A percentile compares a stretch with the other conserved stretches of the same genome.
phyloP scores from a whole-genome alignment of 2,329 filamentous ascomycete species.

The Beauveria varroae region DNA sequence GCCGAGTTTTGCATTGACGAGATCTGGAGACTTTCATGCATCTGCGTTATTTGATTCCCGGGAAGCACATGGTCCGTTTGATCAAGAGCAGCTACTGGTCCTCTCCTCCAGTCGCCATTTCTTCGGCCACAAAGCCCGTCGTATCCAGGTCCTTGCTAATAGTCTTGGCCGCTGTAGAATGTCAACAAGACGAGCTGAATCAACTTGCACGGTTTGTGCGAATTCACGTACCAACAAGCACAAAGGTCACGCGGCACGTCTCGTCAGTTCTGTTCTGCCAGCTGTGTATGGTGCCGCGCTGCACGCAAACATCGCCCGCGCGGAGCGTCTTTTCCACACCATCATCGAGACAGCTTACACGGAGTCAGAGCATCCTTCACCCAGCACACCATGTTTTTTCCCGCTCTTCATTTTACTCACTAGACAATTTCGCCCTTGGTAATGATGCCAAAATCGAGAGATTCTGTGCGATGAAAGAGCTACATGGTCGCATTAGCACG shows the following conservation, averaged over 20 bases:
- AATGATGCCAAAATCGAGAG: slow-evolving; percentile 18
- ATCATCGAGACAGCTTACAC: slow-evolving; percentile 15
- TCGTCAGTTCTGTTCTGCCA: slow-evolving; percentile 16
- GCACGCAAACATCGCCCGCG: slow-evolving; percentile 17
- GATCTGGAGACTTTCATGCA: no score
- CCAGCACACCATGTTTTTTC: neutral
- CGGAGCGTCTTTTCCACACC: slow-evolving; percentile 15
- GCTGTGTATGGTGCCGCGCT: slow-evolving; percentile 18
- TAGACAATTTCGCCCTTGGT: slow-evolving; percentile 15
- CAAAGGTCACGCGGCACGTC: slow-evolving; percentile 15
- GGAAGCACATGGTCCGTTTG: no score
- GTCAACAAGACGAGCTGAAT: neutral
- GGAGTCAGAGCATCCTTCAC: neutral
- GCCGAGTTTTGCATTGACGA: no score
- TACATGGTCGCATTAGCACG: neutral
- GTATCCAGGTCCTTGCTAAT: neutral
- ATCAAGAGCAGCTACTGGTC: neutral
- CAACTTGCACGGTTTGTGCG: neutral
- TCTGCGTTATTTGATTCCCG: no score
- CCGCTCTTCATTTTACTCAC: neutral
- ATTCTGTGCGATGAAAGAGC: slow-evolving; percentile 18
- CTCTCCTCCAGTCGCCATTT: slow-evolving; percentile 7
- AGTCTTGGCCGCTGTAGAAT: neutral
- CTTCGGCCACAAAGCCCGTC: neutral
- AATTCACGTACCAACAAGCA: slow-evolving; percentile 13